Conservation (phyloP, 345 rosid genomes). For the Capsella bursapastoris region DNA sequence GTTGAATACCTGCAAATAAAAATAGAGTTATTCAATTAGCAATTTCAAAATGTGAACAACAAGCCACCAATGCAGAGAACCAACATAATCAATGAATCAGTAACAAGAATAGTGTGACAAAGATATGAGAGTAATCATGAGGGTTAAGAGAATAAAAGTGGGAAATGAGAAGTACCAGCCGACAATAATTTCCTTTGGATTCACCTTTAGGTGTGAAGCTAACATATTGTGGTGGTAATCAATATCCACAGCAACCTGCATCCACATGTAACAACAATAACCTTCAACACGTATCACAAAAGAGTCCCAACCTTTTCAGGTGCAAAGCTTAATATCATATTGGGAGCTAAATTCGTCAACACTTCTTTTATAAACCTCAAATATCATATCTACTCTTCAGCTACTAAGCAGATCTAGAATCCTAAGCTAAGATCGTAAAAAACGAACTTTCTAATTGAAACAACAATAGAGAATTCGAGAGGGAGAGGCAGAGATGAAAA, state of each 20-base stretch:
- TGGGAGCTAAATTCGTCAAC: slow-evolving; percentile 7
- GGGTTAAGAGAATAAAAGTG: not conserved
- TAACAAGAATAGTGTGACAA: not conserved
- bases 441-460: not conserved
- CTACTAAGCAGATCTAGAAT: slow-evolving; percentile 35
- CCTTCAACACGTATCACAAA: not conserved
- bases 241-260: slow-evolving; percentile 94
- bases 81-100: not conserved
- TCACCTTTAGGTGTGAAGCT: slow-evolving; percentile 82
- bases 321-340: no score
- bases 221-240: slow-evolving; percentile 97
- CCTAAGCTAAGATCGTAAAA: not conserved
- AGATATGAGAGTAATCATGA: not conserved
- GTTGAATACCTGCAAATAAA: slow-evolving; percentile 78
- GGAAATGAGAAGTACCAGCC: slow-evolving; percentile 73
- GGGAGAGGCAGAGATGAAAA: not conserved
- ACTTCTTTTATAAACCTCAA: not conserved
- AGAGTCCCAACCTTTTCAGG: not conserved
- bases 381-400: not conserved
- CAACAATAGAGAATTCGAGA: not conserved
- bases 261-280: slow-evolving; percentile 2
- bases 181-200: slow-evolving; percentile 91
- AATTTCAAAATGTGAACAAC: slow-evolving; percentile 5
- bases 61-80: not conserved
- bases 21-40: not conserved